Evolutionary conservation across 2,329 filamentous ascomycete genomes (phyloP), one percentile per base, ranked within the genome.

Genomic region (Diplocarpon rosae): DNA sequence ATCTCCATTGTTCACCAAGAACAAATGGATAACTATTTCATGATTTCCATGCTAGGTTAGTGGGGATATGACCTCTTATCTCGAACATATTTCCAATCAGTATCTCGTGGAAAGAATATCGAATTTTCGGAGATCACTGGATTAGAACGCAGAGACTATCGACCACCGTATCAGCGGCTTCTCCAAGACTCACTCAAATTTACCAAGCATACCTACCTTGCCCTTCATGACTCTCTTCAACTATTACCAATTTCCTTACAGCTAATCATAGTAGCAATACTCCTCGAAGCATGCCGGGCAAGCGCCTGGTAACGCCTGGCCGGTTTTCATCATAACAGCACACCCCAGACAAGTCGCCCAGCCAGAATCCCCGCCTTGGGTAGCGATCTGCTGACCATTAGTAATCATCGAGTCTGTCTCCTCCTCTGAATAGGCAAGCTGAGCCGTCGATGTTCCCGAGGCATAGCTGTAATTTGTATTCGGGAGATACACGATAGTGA

Each of bases 271-370:
- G 38, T 54, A 67, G 48, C 66, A 69, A 48, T 68, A 68, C 49
- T 63, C 60, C 9, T 58, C 50, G 49, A 69, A 68, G 49, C 66
- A 69, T 33, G 56, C 61, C 37, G 51, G 50, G 46, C 67, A 69
- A 2, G 47, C 62, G 16, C 37, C 46, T 6, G 63, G 64, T 51
- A 66, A 48, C 2, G 20, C 41, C 34, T 48, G 49, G 1, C 52
- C 62, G 31, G 59, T 61, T 52, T 59, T 61, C 49, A 57, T 59
- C 55, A 58, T 54, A 6, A 70, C 56, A 11, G 62, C 68, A 59
- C 68, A 70, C 20, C 62, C 66, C 42, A 69, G 52, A 47, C 67
- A 70, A 16, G 59, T 57, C 1, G 55, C 54, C 66, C 66, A 69
- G 1, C 51, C 53, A 5, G 28, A 11, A 36, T 53, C 44, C 2